Base-by-base conservation (phyloP, 129 eudicot genomes). In the Mikania micrantha region DNA sequence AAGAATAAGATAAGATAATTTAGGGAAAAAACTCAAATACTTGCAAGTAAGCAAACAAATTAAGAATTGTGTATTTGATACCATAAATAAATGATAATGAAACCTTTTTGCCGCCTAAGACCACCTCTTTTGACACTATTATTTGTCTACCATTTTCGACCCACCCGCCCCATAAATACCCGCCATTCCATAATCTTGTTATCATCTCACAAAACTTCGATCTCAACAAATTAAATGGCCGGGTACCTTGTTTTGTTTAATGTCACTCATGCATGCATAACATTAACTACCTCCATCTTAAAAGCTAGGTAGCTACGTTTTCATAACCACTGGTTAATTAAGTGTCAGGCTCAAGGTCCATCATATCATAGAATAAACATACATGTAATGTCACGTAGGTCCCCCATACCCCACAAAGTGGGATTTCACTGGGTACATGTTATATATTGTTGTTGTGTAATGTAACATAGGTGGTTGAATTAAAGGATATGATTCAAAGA, bases 91-190 rank as follows among this genome's bases (percentile, higher is more conserved):
- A 38, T 19, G 64, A 75, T 69, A 75, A 75, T 67, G 74, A 60
- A 62, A 64, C 75, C 38, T 68, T 60, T 75, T 45, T 76, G 80
- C 80, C 80, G 80, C 80, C 80, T 76, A 24, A 59, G 70, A 68
- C 75, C 65, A 60, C 75, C 80, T 36, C 64, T 59, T 50, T 60
- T 62, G 45, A 35, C 80, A 76, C 70, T 76, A 76, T 60, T 76
- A 59, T 52, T 68, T 76, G 80, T 76, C 75, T 41, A 48, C 69
- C 63, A 39, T 38, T 74, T 74, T 69, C 58, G 5, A 36, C 21
- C 74, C 47, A 76, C 54, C 78, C 38, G 60, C 69, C 54, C 78
- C 38, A 60, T 76, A 76, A 68, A 69, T 68, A 68, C 70, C 70
- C 44, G 28, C 69, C 57, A 74, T 17, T 54, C 29, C 29, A 32